Evolutionary conservation across 371 early-diverging fungal genomes (phyloP).

Genomic region (Syncephalis fuscata): DNA sequence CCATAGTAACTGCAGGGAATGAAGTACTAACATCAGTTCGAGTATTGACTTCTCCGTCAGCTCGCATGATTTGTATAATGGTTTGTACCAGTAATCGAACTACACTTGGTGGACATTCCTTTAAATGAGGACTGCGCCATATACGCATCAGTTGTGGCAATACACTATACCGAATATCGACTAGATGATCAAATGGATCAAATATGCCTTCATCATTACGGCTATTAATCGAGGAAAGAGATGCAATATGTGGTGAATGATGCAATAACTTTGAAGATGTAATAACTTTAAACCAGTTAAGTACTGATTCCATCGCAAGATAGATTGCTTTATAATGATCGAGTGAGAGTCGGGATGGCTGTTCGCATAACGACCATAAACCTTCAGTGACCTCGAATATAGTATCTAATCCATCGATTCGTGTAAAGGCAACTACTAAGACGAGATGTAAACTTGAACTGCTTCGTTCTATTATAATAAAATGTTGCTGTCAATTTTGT

Average conservation of each 20-base stretch:
- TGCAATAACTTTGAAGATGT: conserved; percentile 39
- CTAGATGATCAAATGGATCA: conserved; percentile 48
- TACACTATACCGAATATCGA: conserved; percentile 30
- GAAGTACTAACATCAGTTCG: conserved; percentile 13
- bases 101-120: conserved; percentile 22
- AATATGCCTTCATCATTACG: conserved; percentile 37
- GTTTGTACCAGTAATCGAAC: conserved; percentile 31
- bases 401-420: no score
- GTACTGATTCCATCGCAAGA: conserved; percentile 27
- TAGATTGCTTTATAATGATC: background rate
- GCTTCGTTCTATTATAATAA: no score
- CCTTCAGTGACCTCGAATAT: no score
- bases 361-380: no score
- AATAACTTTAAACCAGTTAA: conserved; percentile 37
- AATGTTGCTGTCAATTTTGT: no score
- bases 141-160: conserved; percentile 27
- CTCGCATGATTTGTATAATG: conserved; percentile 49
- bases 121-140: conserved; percentile 24
- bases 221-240: conserved; percentile 28
- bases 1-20: conserved; percentile 8
- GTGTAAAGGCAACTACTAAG: no score
- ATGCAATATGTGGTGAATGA: conserved; percentile 46
- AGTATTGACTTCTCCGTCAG: conserved; percentile 34
- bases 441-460: no score
- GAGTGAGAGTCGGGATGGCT: no score